A percentile compares a stretch with the other conserved stretches of the same genome.
Conservation (phyloP, 768 basidiomycete genomes). For the Tubosaeta sp. region DNA sequence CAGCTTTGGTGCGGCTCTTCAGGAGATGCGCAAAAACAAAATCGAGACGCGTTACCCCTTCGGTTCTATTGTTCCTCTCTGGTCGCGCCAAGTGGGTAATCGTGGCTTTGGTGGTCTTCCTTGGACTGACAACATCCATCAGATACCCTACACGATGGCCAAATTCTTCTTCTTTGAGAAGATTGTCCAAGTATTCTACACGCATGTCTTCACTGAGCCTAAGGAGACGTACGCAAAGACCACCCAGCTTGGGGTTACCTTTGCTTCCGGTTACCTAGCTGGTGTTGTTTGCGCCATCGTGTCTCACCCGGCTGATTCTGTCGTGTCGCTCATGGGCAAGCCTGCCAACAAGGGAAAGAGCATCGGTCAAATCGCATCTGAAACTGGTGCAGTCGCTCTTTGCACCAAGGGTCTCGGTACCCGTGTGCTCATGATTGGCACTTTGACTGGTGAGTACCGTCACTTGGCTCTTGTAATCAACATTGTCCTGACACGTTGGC, state of each 20-base stretch:
- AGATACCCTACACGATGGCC: constrained; percentile 90
- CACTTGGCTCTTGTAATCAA: too few relatives aligned
- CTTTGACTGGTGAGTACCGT: constrained; percentile 38
- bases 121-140: not conserved
- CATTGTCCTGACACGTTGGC: constrained; percentile 5
- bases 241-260: constrained; percentile 86
- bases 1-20: constrained; percentile 64
- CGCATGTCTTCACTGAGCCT: constrained; percentile 75
- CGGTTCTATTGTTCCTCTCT: constrained; percentile 79
- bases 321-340: constrained; percentile 94
- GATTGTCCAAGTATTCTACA: constrained; percentile 84
- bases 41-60: constrained; percentile 79
- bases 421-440: constrained; percentile 81
- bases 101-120: not conserved
- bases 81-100: constrained; percentile 57
- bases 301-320: constrained; percentile 92
- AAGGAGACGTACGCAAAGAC: constrained; percentile 76
- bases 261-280: constrained; percentile 88
- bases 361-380: constrained; percentile 63
- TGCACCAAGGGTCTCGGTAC: constrained; percentile 89
- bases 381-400: constrained; percentile 61
- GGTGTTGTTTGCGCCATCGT: constrained; percentile 96
- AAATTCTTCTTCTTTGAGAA: constrained; percentile 97
- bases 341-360: constrained; percentile 78
- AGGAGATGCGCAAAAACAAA: constrained; percentile 64